Base-by-base conservation (phyloP, 345 rosid species). In the Eucalyptus grandis region DNA sequence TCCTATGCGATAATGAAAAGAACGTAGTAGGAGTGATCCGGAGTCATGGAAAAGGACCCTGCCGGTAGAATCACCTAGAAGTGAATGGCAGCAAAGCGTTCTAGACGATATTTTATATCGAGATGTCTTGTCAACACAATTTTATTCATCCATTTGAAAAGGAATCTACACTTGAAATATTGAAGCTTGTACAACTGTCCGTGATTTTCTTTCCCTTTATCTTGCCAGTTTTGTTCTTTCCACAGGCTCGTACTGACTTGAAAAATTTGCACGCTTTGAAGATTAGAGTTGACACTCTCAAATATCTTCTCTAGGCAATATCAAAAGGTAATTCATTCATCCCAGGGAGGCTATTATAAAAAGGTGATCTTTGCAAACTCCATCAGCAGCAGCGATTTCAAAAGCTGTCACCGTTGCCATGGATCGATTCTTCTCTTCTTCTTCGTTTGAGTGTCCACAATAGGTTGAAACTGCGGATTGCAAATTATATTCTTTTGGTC, bases 121-220 rank as follows among this genome's bases (percentile, higher is more conserved):
- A 65, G 10, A 17, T 7, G 21, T n/a, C 1, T 11, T 1, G 0
- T 30, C 69, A 62, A n/a, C 2, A 13, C 4, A n/a, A 30, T 1
- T 0, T 15, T n/a, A n/a, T 65, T 0, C 77, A 4, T n/a, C 77
- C 10, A n/a, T 16, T 0, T 4, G 21, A 65, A n/a, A n/a, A n/a
- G 37, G 37, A 65, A 65, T 8, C 5, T 14, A 14, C 15, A 65
- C 77, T 12, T 30, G 6, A 62, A 30, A 30, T 13, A 62, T 62
- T 16, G 34, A 27, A 27, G 69, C 34, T 8, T n/a, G 37, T n/a
- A 14, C 77, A n/a, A 34, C 24, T 0, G 43, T 34, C 44, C 24
- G 5, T 34, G 43, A 3, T 34, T 34, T 34, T 34, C 44, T 9
- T 31, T 17, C 44, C 7, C 3, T 34, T 2, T 9, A 9, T 69